These are phyloP conservation scores for Pelagomonas calceolata DNA, from an alignment of 108 stramenopile species.

Conservation along the genomic window DNA sequence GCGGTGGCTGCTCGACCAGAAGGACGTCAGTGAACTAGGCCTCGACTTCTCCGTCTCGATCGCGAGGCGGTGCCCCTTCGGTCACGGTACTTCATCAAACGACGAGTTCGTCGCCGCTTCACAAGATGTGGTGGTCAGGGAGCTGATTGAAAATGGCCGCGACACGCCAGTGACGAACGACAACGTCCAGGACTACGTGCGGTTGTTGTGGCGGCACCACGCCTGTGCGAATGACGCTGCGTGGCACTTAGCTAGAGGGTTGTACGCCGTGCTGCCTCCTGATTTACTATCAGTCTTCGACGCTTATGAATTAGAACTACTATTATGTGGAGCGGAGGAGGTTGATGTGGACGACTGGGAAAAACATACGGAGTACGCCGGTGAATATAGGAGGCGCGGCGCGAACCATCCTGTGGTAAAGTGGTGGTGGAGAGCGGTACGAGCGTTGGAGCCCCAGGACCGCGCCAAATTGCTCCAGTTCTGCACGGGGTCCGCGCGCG, in stretches of 20 bases:
- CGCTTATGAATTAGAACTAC: conserved; percentile 88
- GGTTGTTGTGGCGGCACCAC: conserved; percentile 20
- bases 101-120: background rate
- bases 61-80: background rate
- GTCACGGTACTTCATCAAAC: background rate
- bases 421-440: conserved; percentile 94
- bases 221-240: background rate
- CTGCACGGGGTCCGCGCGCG: conserved; percentile 82
- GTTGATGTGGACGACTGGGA: conserved; percentile 85
- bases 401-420: conserved; percentile 50
- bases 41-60: conserved; percentile 83
- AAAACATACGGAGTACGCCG: conserved; percentile 78
- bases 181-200: conserved; percentile 80
- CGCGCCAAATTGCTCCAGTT: conserved; percentile 86
- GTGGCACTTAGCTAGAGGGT: conserved; percentile 47
- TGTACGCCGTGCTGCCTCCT: conserved; percentile 91
- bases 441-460: conserved; percentile 71
- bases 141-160: conserved; percentile 70
- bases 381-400: conserved; percentile 53
- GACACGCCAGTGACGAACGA: conserved; percentile 79
- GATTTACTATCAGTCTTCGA: conserved; percentile 86
- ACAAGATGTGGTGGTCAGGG: conserved; percentile 32
- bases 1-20: conserved; percentile 37
- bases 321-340: conserved; percentile 85
- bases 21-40: conserved; percentile 61